A percentile compares a stretch with the other conserved stretches of the same genome.
Conservation (phyloP, 192 early-diverging fungal genomes). For the Linderina pennispora region DNA sequence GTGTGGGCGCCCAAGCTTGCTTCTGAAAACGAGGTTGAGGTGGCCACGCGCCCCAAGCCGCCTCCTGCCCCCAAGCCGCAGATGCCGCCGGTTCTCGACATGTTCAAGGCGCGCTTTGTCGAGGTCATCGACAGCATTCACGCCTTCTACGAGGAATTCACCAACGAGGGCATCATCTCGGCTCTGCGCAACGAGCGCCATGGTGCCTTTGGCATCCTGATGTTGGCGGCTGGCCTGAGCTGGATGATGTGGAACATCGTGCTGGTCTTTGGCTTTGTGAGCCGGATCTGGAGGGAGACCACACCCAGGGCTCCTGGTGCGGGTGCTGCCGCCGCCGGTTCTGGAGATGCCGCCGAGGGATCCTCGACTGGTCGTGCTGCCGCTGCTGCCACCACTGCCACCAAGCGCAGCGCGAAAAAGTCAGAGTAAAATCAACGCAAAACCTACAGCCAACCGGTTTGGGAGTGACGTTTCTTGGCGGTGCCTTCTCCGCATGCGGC, state of each 20-base stretch:
- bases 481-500: no score
- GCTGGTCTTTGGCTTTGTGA: constrained; percentile 8
- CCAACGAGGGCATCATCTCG: constrained; percentile 9
- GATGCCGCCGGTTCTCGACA: constrained; percentile 2
- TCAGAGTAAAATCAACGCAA: no score
- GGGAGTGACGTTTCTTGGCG: no score
- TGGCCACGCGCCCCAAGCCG: constrained; percentile 26
- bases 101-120: constrained; percentile 21
- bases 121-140: constrained; percentile 24
- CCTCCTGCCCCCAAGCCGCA: constrained; percentile 9
- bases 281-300: background rate
- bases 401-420: background rate
- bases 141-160: constrained; percentile 10
- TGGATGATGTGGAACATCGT: constrained; percentile 36
- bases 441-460: no score
- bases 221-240: constrained; percentile 19
- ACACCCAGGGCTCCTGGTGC: constrained; percentile 2
- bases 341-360: background rate
- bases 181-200: constrained; percentile 23
- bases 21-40: constrained; percentile 50
- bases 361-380: background rate
- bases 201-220: constrained; percentile 24
- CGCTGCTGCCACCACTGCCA: background rate
- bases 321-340: background rate
- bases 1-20: constrained; percentile 73